Percentiles rank a stretch among this genome's conserved stretches.
Conservation (phyloP, 352 stramenopile species). For the Plasmopara viticola region DNA sequence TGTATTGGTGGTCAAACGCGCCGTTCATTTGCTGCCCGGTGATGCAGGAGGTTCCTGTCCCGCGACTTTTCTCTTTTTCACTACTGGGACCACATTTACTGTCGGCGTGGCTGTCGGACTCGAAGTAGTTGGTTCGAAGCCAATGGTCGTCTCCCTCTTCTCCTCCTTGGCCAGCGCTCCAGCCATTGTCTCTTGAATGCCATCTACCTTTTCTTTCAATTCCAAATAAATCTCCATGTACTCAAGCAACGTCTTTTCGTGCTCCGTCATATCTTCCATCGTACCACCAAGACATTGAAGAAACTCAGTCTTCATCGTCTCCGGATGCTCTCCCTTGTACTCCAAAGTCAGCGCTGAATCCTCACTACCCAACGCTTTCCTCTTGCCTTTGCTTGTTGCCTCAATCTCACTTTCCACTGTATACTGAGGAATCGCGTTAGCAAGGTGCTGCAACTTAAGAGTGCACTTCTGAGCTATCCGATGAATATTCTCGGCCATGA, state of each 20-base stretch:
- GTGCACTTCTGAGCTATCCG: slow-evolving; percentile 39
- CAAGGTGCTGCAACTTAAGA: slow-evolving; percentile 44
- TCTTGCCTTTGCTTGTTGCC: slow-evolving; percentile 64
- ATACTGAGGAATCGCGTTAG: slow-evolving; percentile 49
- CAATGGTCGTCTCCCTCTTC: slow-evolving; percentile 54
- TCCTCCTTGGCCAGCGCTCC: slow-evolving; percentile 23
- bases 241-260: slow-evolving; percentile 54
- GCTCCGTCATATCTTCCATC: slow-evolving; percentile 22
- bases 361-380: slow-evolving; percentile 28
- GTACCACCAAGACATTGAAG: slow-evolving; percentile 30
- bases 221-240: slow-evolving; percentile 83
- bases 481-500: slow-evolving; percentile 81
- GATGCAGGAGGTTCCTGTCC: slow-evolving; percentile 1
- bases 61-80: slow-evolving; percentile 61
- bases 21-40: slow-evolving; percentile 15
- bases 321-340: slow-evolving; percentile 46
- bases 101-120: slow-evolving; percentile 7
- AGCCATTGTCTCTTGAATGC: slow-evolving; percentile 53
- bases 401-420: slow-evolving; percentile 14
- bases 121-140: slow-evolving; percentile 40
- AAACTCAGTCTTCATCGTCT: slow-evolving; percentile 53
- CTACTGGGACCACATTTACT: slow-evolving; percentile 66
- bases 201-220: slow-evolving; percentile 82
- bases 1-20: background rate
- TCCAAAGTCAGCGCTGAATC: slow-evolving; percentile 25